Evolutionary conservation across 129 eudicot species (phyloP).

Genomic region (Helichrysum umbraculigerum): DNA sequence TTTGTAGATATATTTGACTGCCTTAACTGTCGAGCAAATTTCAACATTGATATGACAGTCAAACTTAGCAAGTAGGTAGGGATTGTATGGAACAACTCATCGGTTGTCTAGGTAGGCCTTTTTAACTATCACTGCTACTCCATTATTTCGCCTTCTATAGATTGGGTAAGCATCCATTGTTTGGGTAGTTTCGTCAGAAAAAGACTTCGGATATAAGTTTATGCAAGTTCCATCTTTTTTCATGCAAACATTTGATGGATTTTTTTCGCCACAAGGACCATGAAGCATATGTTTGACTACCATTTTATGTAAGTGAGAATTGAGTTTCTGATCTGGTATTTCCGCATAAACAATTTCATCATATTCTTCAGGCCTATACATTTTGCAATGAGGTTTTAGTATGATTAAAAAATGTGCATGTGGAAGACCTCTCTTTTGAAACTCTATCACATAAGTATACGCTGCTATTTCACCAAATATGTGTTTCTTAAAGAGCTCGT

Average conservation of each 20-base stretch:
- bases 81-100: conserved; percentile 21
- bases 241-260: conserved; percentile 23
- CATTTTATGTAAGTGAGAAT: background rate
- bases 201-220: conserved; percentile 21
- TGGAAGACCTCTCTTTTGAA: conserved; percentile 28
- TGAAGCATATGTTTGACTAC: conserved; percentile 37
- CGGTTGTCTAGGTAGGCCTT: conserved; percentile 20
- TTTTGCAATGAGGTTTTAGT: conserved; percentile 23
- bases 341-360: conserved; percentile 31
- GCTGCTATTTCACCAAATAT: conserved; percentile 25
- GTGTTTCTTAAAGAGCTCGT: background rate
- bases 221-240: conserved; percentile 17
- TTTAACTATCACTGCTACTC: background rate
- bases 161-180: conserved; percentile 31
- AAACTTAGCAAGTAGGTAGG: background rate
- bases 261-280: conserved; percentile 37
- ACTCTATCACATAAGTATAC: conserved; percentile 22
- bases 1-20: conserved; percentile 30
- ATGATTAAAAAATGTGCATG: conserved; percentile 1
- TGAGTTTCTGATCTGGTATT: conserved; percentile 15
- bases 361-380: conserved; percentile 14
- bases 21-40: conserved; percentile 19
- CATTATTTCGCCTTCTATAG: conserved; percentile 21
- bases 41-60: conserved; percentile 23
- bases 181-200: background rate